Base-by-base conservation (phyloP, 1,284 basidiomycete genomes). In the Ustilago crameri region DNA sequence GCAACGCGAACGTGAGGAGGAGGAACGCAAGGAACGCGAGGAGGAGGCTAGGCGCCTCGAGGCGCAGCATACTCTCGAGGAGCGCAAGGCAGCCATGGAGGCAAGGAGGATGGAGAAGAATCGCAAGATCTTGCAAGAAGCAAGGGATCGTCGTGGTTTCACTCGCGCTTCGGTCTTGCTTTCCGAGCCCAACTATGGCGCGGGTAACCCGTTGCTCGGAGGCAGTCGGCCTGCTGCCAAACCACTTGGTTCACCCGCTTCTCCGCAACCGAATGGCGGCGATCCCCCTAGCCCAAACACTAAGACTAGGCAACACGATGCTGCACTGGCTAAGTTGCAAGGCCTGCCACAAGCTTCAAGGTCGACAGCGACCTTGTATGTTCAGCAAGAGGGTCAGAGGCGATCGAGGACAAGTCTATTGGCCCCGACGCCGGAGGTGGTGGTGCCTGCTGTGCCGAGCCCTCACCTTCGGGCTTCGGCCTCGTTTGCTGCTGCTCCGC, bases 161-260 rank as follows among this genome's bases (percentile, higher is more conserved):
- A 67, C 70, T 3, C 38, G 64, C n/a, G 55, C 63, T 22, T 56
- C 60, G 38, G 56, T 50, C 22, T 20, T 73, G 50, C 45, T 67
- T 7, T 40, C 49, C 15, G 59, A 63, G 56, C 56, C 64, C 10
- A 73, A 73, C 43, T 73, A 67, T 26, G 70, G 70, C 3, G 70
- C 70, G 10, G 70, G 70, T 12, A 73, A 60, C 37, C 60, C 64
- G 12, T 40, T 72, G 41, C 44, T 65, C 14, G 52, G 42, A 3
- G 48, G 32, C 10, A 27, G 35, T 23, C 38, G 56, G 8, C 20
- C 51, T 9, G 38, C 12, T 15, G 34, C 30, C 15, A 56, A 60
- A 40, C 49, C n/a, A 49, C 37, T 37, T 9, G 50, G 56, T 30
- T 64, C 60, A 23, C 57, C 67, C 3, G 64, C 60, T 18, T 64